Base-by-base conservation (phyloP, 2,329 filamentous ascomycete genomes). In the Akanthomyces dipterigenus region DNA sequence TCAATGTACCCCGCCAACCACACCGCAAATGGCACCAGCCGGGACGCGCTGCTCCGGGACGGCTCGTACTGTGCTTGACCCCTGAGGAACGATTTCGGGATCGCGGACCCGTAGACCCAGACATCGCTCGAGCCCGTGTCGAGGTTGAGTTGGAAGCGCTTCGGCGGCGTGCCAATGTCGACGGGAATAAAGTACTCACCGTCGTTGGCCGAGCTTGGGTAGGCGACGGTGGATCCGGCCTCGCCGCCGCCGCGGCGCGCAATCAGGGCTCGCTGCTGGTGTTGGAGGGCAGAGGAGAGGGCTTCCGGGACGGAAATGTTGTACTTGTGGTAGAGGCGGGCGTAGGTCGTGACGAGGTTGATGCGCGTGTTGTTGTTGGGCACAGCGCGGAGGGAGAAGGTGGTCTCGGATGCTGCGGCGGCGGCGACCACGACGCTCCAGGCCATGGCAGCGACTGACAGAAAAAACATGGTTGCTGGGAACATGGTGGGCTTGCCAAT, bases 51-150 rank as follows among this genome's bases (percentile, higher is more conserved):
- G 64, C 76, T 78, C 57, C 70, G 68, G 24, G 60, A 63, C 2
- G 77, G 74, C 40, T 74, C 66, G 66, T 76, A 80, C 26, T 73
- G 54, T 1, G 69, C 67, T 63, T 80, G 78, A 1, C 76, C 77
- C 7, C 67, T 67, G 8, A 77, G 68, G 54, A 75, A 65, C 24
- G 59, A 28, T 34, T 66, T 51, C 43, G 72, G 69, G 28, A 76
- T 80, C 63, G 76, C 74, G 61, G 76, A 74, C 62, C 75, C 78
- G 66, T 79, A 80, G 24, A 78, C 76, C 76, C 77, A 79, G n/a
- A 78, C 66, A 62, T 78, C 76, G 34, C 75, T 73, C 5, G 76
- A 78, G 5, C 76, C 77, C 0, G 77, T 78, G 62, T 78, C 76
- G 45, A 77, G 75, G 63, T 76, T 72, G 38, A 78, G 66, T 36